Conservation (phyloP, 2,329 filamentous ascomycete species). For the Tympanopsis confertula region DNA sequence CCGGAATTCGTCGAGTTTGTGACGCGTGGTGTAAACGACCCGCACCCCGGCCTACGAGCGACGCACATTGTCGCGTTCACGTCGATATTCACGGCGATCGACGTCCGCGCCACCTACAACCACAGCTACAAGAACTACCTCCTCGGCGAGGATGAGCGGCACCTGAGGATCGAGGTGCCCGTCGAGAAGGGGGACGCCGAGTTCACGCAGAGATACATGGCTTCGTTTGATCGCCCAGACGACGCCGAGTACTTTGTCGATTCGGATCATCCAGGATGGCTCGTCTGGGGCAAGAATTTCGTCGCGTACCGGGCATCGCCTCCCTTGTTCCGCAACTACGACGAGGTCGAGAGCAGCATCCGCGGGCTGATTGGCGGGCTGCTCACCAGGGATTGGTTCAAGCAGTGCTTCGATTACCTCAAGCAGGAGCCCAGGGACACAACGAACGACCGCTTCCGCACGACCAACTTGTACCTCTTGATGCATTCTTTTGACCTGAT, state of each 20-base stretch:
- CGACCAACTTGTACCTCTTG: conserved; percentile 75
- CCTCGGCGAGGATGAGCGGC: conserved; percentile 64
- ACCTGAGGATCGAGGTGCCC: conserved; percentile 63
- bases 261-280: conserved; percentile 85
- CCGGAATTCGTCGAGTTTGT: conserved; percentile 74
- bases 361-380: conserved; percentile 70
- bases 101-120: conserved; percentile 72
- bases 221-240: conserved; percentile 62
- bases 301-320: conserved; percentile 66
- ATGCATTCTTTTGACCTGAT: conserved; percentile 86
- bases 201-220: conserved; percentile 71
- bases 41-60: conserved; percentile 73
- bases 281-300: conserved; percentile 87
- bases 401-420: conserved; percentile 78
- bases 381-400: conserved; percentile 76
- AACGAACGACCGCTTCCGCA: conserved; percentile 74
- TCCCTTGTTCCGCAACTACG: conserved; percentile 57
- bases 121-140: conserved; percentile 85
- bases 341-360: conserved; percentile 64
- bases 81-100: conserved; percentile 69
- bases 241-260: conserved; percentile 81
- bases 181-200: conserved; percentile 65
- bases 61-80: conserved; percentile 73
- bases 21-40: conserved; percentile 72
- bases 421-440: conserved; percentile 89